phyloP scores from a whole-genome alignment of 148 eudicot genomes.

The Hydrangea macrophylla region DNA sequence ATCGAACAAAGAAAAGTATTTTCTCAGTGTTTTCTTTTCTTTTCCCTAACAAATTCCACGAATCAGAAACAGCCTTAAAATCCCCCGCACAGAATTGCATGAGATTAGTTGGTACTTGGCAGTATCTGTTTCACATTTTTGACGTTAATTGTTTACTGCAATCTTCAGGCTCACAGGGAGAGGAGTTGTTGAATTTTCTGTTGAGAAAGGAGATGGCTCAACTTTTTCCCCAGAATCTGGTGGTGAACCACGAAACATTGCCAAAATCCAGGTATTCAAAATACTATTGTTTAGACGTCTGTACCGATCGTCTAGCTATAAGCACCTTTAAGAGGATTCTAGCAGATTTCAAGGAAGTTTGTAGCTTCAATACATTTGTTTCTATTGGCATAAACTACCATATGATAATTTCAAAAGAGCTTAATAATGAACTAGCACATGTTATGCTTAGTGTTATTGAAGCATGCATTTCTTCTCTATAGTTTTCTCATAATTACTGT shows the following conservation, averaged over 20 bases:
- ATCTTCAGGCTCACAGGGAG: constrained; percentile 69
- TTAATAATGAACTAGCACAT: background rate
- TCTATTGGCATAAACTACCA: background rate
- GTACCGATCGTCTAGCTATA: background rate
- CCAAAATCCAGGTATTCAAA: constrained; percentile 60
- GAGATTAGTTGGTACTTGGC: background rate
- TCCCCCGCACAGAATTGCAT: background rate
- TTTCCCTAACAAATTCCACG: no score
- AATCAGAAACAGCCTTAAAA: no score
- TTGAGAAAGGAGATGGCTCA: constrained; percentile 86
- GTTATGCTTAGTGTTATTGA: background rate
- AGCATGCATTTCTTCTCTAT: no score
- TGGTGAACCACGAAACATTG: constrained; percentile 63
- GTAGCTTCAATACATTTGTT: no score
- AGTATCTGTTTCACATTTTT: background rate
- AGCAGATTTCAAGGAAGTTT: background rate
- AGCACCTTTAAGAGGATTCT: background rate
- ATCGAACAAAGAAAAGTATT: no score
- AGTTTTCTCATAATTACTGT: no score
- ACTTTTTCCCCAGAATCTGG: constrained; percentile 77
- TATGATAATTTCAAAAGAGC: background rate
- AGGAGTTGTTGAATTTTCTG: constrained; percentile 68
- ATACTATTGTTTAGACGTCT: constrained; percentile 1
- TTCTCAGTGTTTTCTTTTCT: no score
- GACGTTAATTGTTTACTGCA: constrained; percentile 5